Evolutionary conservation across 768 basidiomycete genomes (phyloP), one percentile per base, ranked within the genome.

Genomic region (Suillus subaureus): DNA sequence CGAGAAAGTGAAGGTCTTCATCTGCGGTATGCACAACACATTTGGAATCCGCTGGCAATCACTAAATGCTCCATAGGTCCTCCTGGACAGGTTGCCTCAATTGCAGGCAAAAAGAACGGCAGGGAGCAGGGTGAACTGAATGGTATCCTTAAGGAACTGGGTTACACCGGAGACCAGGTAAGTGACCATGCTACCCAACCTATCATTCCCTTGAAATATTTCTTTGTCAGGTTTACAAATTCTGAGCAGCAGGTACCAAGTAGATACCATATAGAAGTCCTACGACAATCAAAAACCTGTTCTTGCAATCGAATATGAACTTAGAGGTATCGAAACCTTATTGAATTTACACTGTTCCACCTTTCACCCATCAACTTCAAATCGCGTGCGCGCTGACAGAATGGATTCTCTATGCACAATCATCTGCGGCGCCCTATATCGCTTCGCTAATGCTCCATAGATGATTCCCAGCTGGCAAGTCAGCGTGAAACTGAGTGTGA

Each of bases 81-180:
- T 15, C 97, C 96, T 15, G 86, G 85, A 6, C 96, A 97, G 76
- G 91, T 98, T n/a, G 84, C 83, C n/a, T 86, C 94, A 2, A 70
- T 99, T 65, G 88, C 93, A 61, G 97, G 97, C 21, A 87, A 91
- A 76, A 99, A 99, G 81, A 89, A 87, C 5, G 93, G 94, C 18
- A 87, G 84, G 82, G 88, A 92, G 78, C 96, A 97, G 77, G 96
- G 96, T 31, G 86, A 87, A 66, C 73, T 97, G 23, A 84, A 83
- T 18, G 96, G 96, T 52, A 79, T 90, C n/a, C 83, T 99, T 57
- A 93, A 93, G 78, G 91, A 96, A 69, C 89, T 82, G 7, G 95
- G 94, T 43, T 99, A 97, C 75, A 89, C 82, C 11, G 83, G 87
- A 67, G 90, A 93, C 21, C 95, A 99, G 84, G 96, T 96, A 64